Base-by-base conservation (phyloP, 140 eudicot species). In the Senecio squalidus region DNA sequence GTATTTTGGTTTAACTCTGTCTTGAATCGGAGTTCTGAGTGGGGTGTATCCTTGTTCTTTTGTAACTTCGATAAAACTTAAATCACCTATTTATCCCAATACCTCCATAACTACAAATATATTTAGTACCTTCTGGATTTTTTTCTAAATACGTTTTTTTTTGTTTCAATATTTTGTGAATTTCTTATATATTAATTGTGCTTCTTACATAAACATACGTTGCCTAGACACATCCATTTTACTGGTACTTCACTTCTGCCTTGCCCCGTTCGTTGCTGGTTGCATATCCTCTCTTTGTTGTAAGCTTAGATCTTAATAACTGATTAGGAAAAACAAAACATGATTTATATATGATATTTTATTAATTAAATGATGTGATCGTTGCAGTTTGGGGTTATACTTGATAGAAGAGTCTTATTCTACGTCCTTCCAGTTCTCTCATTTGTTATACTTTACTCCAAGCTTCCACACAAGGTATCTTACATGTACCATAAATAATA, bases 1-100 rank as follows among this genome's bases (percentile, higher is more conserved):
- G 99, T 93, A 60, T 84, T 93, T 61, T 93, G 99, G 99, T 93
- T 93, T 78, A 93, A 93, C 68, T 93, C 99, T 18, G 90, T 88
- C 55, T 72, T 88, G 69, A 93, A 93, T 45, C 76, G 81, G 73
- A 93, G 99, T 80, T 93, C 99, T 40, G 99, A 93, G 60, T 93
- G 99, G 99, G 99, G 99, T 66, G 99, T 92, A 92, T 92, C 99
- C 96, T 92, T 34, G 26, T 53, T 40, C 58, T 18, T 45, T 40
- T 23, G 55, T 28, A 40, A 54, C 55, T 26, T 5, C n/a, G 15
- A 30, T 9, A 20, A 27, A 41, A 20, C 46, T 45, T 6, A 23
- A 41, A 29, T 55, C 25, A 30, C 29, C 22, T 44, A 25, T 45
- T 56, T 33, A 18, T 41, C 5, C 29, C 17, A 9, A 6, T 54